A percentile compares a stretch with the other conserved stretches of the same genome.
phyloP scores from a whole-genome alignment of 139 green algal species.

The Chlamydomonas sp. region DNA sequence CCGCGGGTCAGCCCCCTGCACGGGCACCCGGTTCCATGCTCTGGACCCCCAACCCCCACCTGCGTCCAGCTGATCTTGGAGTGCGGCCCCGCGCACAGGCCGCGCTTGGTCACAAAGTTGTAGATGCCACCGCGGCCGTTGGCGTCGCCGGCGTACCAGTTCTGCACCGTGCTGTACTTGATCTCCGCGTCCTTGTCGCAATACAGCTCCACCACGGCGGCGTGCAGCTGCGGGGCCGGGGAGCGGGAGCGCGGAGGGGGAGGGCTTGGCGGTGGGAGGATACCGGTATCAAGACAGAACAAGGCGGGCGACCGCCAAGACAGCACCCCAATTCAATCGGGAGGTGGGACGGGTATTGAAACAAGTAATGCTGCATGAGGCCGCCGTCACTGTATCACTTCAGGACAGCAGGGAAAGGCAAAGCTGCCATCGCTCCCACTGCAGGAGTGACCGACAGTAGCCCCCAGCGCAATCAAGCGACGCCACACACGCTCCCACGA shows the following conservation, averaged over 20 bases:
- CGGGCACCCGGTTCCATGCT: no score
- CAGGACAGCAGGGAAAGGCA: no score
- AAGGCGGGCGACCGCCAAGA: no score
- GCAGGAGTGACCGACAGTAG: no score
- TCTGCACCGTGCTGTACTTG: constrained; percentile 99
- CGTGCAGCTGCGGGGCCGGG: constrained; percentile 87
- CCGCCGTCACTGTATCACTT: no score
- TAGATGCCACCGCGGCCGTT: constrained; percentile 96
- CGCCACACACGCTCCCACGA: no score
- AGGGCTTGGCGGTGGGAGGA: background rate
- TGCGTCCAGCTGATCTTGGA: constrained; percentile 99
- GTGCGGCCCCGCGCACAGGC: constrained; percentile 90
- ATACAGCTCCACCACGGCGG: constrained; percentile 97
- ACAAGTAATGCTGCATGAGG: no score
- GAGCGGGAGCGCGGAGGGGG: background rate
- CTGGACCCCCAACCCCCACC: constrained; percentile 47
- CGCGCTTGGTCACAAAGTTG: constrained; percentile 99
- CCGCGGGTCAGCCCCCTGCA: background rate
- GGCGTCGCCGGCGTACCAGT: constrained; percentile 96
- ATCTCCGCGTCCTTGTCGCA: constrained; percentile 91
- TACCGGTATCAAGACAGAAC: no score
- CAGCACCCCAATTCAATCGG: background rate
- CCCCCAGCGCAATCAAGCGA: no score
- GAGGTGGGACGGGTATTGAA: background rate
- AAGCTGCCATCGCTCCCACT: no score